Base-by-base conservation (phyloP, 164 flowering plant genomes). In the Macadamia integrifolia region DNA sequence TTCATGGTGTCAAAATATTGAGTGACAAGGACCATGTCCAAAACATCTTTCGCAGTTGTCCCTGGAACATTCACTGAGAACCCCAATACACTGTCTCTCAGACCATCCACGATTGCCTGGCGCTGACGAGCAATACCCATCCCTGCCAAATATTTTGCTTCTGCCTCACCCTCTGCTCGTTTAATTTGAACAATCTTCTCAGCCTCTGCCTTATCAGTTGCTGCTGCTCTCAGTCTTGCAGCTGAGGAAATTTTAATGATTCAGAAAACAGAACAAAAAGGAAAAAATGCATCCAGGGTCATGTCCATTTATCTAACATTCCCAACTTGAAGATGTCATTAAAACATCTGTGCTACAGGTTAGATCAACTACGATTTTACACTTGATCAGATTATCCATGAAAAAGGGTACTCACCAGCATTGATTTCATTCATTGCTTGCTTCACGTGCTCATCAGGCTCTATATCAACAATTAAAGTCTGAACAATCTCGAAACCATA, bases 391-490 rank as follows among this genome's bases (percentile, higher is more conserved):
- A 31, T 12, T 31, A 6, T n/a, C 40, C 14, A 32, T 32, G 64
- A 58, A 15, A 60, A 44, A 14, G 17, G 32, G 2, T 42, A 46
- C 50, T 46, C 7, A 46, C 50, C 50, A 23, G 97, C 97, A 79
- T 88, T 88, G 8, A 89, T 91, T 74, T 91, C 97, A 71, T 91
- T 91, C 97, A 91, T 91, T 48, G 97, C 94, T 23, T 85, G 79
- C 84, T 91, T 89, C 68, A 91, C 94, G 71, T 83, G 85, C 77
- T 77, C 92, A 78, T 91, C 97, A 29, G 97, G 97, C 69, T 84
- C 96, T 60, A 90, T 85, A 61, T 90, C 83, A 23, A 79, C 81
- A 32, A 85, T 85, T 4, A 85, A 82, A 28, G 86, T 83, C 66
- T 82, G 85, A 4, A 82, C 85, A 28, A 85, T 85, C 73, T 83